Evolutionary conservation across 163 green algal species (phyloP).

Genomic region (Coccomyxa subellipsoidea): DNA sequence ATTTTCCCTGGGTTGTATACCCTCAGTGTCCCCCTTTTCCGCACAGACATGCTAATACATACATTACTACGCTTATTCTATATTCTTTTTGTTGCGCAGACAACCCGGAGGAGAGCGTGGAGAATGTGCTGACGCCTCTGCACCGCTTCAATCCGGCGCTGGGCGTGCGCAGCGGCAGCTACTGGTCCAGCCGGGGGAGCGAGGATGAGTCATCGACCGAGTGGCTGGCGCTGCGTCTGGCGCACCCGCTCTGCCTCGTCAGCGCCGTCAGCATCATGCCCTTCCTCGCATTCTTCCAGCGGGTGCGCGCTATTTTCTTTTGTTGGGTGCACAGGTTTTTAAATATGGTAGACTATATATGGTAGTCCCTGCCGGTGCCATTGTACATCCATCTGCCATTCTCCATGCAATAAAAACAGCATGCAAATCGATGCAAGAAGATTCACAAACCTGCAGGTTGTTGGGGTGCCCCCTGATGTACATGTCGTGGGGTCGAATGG

Average conservation of each 20-base stretch:
- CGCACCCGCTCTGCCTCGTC: slow-evolving; percentile 39
- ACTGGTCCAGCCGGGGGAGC: slow-evolving; percentile 20
- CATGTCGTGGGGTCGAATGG: no score
- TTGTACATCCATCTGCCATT: background rate
- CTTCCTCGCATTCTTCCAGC: slow-evolving; percentile 39
- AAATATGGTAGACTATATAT: no score
- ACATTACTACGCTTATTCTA: background rate
- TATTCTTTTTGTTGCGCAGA: slow-evolving; percentile 10
- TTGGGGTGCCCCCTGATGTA: no score
- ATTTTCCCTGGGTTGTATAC: background rate
- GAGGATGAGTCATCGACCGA: slow-evolving; percentile 18
- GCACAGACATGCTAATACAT: background rate
- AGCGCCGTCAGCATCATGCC: slow-evolving; percentile 26
- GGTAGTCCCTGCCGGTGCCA: no score
- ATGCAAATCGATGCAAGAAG: background rate
- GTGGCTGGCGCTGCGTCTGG: slow-evolving; percentile 29
- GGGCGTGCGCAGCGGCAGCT: background rate
- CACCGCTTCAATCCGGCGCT: slow-evolving; percentile 1
- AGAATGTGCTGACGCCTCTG: slow-evolving; percentile 15
- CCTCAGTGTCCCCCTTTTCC: no score
- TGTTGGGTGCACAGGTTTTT: background rate
- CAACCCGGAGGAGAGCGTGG: slow-evolving; percentile 8
- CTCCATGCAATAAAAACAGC: background rate
- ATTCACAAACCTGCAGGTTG: background rate
- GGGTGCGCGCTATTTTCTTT: background rate